Base-by-base conservation (phyloP, 495 filamentous ascomycete genomes). In the Tuber indicum region DNA sequence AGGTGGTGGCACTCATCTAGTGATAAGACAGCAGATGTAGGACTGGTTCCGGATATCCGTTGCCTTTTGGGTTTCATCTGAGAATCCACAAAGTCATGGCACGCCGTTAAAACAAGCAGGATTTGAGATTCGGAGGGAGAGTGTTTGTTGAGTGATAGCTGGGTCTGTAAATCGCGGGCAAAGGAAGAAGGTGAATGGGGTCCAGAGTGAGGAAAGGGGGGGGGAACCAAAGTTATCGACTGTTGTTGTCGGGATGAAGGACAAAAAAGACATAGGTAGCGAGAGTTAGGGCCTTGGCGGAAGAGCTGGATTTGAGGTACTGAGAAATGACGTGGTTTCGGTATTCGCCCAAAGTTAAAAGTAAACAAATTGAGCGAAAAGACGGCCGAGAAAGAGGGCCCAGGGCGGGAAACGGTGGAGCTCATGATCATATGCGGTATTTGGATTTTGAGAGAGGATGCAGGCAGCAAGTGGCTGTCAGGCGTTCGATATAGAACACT, bases 21-120 rank as follows among this genome's bases (percentile, higher is more conserved):
- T 36, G 86, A 84, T 12, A 90, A 82, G 32, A 90, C 75, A 42
- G 86, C 87, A 7, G 87, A 87, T 69, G 87, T 86, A 46, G 88
- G 86, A 75, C 81, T 86, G 42, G 77, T 82, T 62, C 85, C 83
- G 19, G 78, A 75, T 26, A 75, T 81, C 3, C 75, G 41, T 10
- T 82, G 70, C 1, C 81, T 75, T 0, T 71, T 12, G 21, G 70
- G 72, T 47, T 84, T 81, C 14, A 84, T 75, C 44, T 88, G 78
- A 3, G 77, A 81, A 32, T 85, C 78, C 16, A 87, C 87, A 21
- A 87, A 80, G 23, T 77, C 78, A 76, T 87, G 84, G 70, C 88
- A 89, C 84, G 83, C 80, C 62, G 85, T 80, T 23, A 90, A 84
- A 32, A 86, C 77, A 43, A 83, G 72, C 43, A 86, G 81, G 23